A percentile compares a stretch with the other conserved stretches of the same genome.
Conservation (phyloP, 2,329 filamentous ascomycete genomes). For the Colletotrichum camelliae region DNA sequence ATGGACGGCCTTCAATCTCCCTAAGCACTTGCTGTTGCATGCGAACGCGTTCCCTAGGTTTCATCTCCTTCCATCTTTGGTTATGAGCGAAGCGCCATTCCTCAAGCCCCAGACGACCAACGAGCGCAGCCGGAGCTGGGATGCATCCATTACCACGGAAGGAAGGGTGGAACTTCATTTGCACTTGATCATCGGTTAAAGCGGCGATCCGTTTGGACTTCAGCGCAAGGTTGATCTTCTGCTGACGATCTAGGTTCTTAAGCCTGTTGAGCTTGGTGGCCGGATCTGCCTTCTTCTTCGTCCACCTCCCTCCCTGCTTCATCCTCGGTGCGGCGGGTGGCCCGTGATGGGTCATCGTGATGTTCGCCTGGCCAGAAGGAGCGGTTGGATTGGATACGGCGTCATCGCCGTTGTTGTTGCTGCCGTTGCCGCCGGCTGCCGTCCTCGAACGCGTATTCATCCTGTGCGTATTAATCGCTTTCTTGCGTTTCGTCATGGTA, state of each 20-base stretch:
- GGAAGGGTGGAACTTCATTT: neutral
- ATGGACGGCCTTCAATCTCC: fast-evolving
- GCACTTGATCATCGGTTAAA: neutral
- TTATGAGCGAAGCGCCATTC: neutral
- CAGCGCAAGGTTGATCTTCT: neutral
- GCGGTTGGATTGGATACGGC: too few relatives aligned
- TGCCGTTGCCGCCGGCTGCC: neutral
- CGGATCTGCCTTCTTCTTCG: neutral
- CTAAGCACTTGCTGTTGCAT: neutral
- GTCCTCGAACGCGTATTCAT: neutral
- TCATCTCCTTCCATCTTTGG: neutral
- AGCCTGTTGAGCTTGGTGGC: neutral
- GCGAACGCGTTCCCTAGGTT: neutral
- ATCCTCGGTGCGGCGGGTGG: too few relatives aligned
- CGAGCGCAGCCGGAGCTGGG: neutral
- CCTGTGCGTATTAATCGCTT: neutral
- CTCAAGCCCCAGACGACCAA: neutral
- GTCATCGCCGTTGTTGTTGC: neutral
- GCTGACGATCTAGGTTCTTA: neutral
- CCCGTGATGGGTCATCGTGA: too few relatives aligned
- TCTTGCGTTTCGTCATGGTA: neutral
- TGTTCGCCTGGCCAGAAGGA: too few relatives aligned
- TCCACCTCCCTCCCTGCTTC: neutral
- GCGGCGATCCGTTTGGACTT: neutral
- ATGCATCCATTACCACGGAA: neutral